Evolutionary conservation across 1,284 basidiomycete species (phyloP), one percentile per base, ranked within the genome.

Genomic region (Ustilago xerochloae): DNA sequence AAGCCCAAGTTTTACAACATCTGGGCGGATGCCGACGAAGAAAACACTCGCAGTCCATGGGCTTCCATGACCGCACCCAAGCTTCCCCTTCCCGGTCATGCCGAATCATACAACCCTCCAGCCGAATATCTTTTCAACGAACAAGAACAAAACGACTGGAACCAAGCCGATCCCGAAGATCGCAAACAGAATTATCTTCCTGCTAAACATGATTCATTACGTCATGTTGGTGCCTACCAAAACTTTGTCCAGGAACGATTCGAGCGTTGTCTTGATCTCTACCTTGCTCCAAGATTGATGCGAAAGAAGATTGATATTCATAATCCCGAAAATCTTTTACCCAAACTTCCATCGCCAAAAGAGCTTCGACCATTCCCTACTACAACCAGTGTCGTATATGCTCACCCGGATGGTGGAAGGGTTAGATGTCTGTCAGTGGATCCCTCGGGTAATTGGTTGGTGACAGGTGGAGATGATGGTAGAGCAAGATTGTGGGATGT

Each of bases 31-130:
- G 80, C 84, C 32, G 88, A 89, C 78, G 75, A 77, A 26, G 87
- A 88, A 84, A 56, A 72, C 45, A 55, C 61, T 9, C 60, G 70
- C 22, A 67, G 61, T 30, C 70, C 70, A 8, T 73, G 64, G 64
- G 61, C 63, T n/a, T 48, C 57, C 49, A 90, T 95, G 81, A 92
- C 96, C 20, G 95, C 97, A 7, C 97, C 97, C 4, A 97, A 98
- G 86, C 89, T 91, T 4, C 88, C 90, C 26, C 90, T 97, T 1
- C 97, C 97, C 2, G 92, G 91, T 12, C 92, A 98, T 76, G 90
- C 91, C 35, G 95, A 99, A 86, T 98, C 95, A 1, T 99, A 99
- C 86, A 99, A 99, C 84, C 97, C 97, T 24, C 97, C 97, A 4
- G 93, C 91, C 80, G 97, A 99, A 86, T 98, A 99, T 85, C 88